A percentile compares a stretch with the other conserved stretches of the same genome.
Evolutionary conservation across 2,329 filamentous ascomycete genomes (phyloP).

Genomic region (Cercospora beticola): DNA sequence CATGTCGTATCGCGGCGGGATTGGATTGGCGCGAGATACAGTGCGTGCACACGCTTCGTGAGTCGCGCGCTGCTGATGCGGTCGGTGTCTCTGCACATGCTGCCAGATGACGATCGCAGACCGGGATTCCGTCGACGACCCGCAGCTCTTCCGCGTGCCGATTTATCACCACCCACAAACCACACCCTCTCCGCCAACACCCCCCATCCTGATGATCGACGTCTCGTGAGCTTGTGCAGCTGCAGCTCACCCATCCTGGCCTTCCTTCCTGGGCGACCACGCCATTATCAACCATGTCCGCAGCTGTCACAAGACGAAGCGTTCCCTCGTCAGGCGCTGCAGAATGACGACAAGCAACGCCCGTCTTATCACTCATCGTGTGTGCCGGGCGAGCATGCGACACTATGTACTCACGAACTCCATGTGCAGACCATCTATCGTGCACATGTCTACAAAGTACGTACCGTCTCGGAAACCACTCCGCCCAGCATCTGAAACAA

Average conservation of each 20-base stretch:
- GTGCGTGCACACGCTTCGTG: neutral
- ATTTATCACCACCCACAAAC: neutral
- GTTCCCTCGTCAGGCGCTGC: neutral
- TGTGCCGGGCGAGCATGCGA: neutral
- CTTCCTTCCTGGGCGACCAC: neutral
- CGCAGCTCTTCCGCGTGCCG: neutral
- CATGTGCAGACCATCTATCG: neutral
- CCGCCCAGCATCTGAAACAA: neutral
- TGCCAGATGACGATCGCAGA: neutral
- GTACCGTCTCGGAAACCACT: neutral
- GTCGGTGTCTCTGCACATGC: neutral
- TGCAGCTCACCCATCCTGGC: neutral
- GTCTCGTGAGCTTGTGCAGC: slow-evolving; percentile 11
- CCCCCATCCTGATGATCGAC: neutral
- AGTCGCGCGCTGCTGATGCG: neutral
- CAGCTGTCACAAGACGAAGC: neutral
- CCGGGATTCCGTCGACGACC: neutral
- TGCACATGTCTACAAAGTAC: neutral
- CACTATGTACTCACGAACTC: neutral
- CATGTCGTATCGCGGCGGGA: neutral
- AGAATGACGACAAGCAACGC: neutral
- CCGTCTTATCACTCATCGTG: neutral
- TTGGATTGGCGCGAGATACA: neutral
- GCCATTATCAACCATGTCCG: neutral
- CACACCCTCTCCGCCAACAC: neutral